Percentiles rank a stretch among this genome's conserved stretches.
Conservation (phyloP, 805 yeast genomes). For the Tetrapisispora arboricola region DNA sequence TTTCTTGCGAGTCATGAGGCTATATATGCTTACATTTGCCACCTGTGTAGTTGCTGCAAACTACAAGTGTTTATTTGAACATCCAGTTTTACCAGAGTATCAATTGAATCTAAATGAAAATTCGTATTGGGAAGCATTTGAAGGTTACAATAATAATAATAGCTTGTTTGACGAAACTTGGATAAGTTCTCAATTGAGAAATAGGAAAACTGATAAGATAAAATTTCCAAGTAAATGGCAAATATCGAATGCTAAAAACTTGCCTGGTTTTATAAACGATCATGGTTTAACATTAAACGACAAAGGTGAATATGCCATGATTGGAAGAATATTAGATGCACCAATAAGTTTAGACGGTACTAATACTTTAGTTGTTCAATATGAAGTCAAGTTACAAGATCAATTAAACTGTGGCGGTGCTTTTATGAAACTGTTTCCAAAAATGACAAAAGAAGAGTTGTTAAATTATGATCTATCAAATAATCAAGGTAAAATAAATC, state of each 20-base stretch:
- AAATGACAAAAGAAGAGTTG: constrained; percentile 23
- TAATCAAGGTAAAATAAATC: constrained; percentile 48
- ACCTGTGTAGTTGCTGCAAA: not conserved
- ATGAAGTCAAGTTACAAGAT: constrained; percentile 77
- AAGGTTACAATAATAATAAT: constrained; percentile 26
- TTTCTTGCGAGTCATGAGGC: not conserved
- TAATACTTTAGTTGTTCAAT: constrained; percentile 70
- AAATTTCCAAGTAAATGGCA: constrained; percentile 1
- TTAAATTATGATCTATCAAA: constrained; percentile 18
- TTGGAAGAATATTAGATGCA: constrained; percentile 48
- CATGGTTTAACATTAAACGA: constrained; percentile 66
- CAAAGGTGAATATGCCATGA: constrained; percentile 75
- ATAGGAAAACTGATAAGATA: constrained; percentile 29
- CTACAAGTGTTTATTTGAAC: not conserved
- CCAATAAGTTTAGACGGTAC: constrained; percentile 48
- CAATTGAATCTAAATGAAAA: constrained; percentile 11
- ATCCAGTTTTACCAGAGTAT: constrained; percentile 1
- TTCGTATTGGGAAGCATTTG: constrained; percentile 60
- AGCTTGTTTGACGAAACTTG: constrained; percentile 29
- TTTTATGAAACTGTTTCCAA: constrained; percentile 61
- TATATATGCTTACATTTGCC: not conserved
- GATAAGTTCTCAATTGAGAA: constrained; percentile 32
- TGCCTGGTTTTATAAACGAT: constrained; percentile 35
- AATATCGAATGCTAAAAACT: not conserved
- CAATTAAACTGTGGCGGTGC: constrained; percentile 85